Evolutionary conservation across 2,329 filamentous ascomycete species (phyloP).

Genomic region (Emergomyces africanus): DNA sequence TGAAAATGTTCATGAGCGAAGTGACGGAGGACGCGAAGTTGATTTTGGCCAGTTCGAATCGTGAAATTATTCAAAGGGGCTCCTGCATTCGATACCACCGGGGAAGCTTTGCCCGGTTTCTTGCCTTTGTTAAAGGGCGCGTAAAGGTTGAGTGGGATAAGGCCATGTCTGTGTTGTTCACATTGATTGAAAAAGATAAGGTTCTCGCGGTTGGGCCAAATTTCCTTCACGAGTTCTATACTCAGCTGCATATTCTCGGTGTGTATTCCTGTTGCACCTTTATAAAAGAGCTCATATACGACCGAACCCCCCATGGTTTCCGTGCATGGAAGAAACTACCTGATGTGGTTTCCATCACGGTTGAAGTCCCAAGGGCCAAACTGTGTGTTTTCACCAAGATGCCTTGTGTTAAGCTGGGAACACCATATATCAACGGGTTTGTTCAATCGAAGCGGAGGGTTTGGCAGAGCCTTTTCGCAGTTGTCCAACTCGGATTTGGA

Average conservation of each 20-base stretch:
- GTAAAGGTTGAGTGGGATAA: conserved; percentile 11
- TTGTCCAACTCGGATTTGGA: conserved; percentile 16
- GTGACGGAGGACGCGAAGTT: conserved; percentile 23
- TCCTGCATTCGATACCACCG: conserved; percentile 15
- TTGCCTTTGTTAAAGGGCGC: conserved; percentile 14
- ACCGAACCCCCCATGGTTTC: conserved; percentile 1
- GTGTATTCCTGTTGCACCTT: conserved; percentile 8
- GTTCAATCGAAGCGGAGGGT: conserved; percentile 5
- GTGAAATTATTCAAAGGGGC: not conserved
- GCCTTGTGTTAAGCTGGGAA: conserved; percentile 5
- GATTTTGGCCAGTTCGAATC: conserved; percentile 3
- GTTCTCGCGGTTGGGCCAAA: conserved; percentile 11
- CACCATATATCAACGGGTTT: conserved; percentile 8
- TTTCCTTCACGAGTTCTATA: conserved; percentile 18
- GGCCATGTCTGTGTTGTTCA: conserved; percentile 6
- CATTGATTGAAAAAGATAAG: conserved; percentile 9
- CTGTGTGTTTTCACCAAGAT: conserved; percentile 7
- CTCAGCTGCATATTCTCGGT: conserved; percentile 16
- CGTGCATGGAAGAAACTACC: conserved; percentile 12
- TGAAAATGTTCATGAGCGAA: conserved; percentile 35
- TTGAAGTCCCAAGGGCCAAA: conserved; percentile 9
- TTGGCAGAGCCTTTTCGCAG: conserved; percentile 14
- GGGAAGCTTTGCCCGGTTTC: conserved; percentile 15
- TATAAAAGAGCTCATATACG: conserved; percentile 1
- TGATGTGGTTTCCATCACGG: conserved; percentile 7